A percentile compares a stretch with the other conserved stretches of the same genome.
Conservation (phyloP, 805 yeast genomes). For the Yamadazyma laniorum region DNA sequence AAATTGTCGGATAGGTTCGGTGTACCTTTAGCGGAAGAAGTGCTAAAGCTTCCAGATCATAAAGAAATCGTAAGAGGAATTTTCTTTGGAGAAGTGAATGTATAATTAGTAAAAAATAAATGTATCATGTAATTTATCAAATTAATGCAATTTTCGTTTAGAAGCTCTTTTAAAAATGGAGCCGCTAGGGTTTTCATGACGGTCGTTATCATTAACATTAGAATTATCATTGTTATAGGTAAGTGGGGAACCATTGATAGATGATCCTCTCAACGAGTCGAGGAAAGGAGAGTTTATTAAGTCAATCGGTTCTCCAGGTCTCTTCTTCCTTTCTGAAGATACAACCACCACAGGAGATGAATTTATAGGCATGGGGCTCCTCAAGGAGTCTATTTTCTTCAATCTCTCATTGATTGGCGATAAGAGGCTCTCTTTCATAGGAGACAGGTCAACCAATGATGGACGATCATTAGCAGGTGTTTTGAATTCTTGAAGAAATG, state of each 20-base stretch:
- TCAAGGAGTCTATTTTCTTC: neutral
- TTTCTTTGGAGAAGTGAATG: conserved; percentile 62
- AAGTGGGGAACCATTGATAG: conserved; percentile 7
- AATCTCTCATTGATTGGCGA: conserved; percentile 12
- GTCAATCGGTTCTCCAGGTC: conserved; percentile 38
- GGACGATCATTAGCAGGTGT: neutral
- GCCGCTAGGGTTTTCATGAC: too few relatives aligned
- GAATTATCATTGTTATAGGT: conserved; percentile 1
- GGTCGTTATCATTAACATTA: neutral
- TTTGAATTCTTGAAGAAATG: neutral
- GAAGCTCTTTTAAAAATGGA: conserved; percentile 7
- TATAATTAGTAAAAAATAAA: conserved; percentile 11
- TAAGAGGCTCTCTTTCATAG: conserved; percentile 4
- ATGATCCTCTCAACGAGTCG: conserved; percentile 21
- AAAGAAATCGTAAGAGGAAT: conserved; percentile 58
- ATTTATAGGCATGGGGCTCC: conserved; percentile 2
- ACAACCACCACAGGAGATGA: conserved; percentile 12
- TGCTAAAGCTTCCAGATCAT: conserved; percentile 49
- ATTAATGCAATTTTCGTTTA: conserved; percentile 9
- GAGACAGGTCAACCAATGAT: conserved; percentile 9
- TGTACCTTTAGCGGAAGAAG: conserved; percentile 47
- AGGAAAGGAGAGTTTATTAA: conserved; percentile 38
- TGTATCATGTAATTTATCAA: conserved; percentile 1
- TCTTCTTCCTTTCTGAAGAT: conserved; percentile 7
- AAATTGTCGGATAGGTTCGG: conserved; percentile 64